phyloP scores from a whole-genome alignment of 148 eudicot species.

The Vaccinium corymbosum region DNA sequence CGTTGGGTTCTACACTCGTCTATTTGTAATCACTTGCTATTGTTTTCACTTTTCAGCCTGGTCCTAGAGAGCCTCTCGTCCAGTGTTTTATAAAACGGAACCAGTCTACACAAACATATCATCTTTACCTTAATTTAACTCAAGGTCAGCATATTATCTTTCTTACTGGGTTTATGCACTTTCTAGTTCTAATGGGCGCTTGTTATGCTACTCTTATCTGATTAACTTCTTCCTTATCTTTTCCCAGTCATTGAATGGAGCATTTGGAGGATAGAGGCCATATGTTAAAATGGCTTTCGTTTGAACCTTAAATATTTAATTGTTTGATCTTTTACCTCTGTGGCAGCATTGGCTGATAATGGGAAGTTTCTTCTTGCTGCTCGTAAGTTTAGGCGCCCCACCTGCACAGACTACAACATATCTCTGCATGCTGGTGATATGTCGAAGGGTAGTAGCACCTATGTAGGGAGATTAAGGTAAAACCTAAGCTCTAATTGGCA shows the following conservation, averaged over 20 bases:
- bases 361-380: constrained; percentile 89
- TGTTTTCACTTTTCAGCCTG: constrained; percentile 70
- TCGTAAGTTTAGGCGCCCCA: constrained; percentile 59
- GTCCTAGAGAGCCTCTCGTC: constrained; percentile 60
- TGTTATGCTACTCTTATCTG: not conserved
- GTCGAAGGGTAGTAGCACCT: constrained; percentile 56
- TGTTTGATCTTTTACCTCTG: constrained; percentile 6
- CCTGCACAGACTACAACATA: constrained; percentile 65
- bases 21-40: not conserved
- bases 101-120: constrained; percentile 51
- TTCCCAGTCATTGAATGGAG: not conserved
- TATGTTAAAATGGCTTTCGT: not conserved
- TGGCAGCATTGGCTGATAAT: constrained; percentile 70
- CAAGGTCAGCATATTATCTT: constrained; percentile 37
- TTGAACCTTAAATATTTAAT: not conserved
- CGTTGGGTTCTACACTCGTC: not conserved
- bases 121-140: constrained; percentile 62
- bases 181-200: not conserved
- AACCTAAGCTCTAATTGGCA: not conserved
- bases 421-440: constrained; percentile 60
- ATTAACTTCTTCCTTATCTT: not conserved
- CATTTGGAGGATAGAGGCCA: constrained; percentile 6
- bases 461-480: constrained; percentile 75
- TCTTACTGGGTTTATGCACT: not conserved
- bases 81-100: constrained; percentile 76